Evolutionary conservation across 192 early-diverging fungal species (phyloP).

Genomic region (Paraglomus brasilianum): DNA sequence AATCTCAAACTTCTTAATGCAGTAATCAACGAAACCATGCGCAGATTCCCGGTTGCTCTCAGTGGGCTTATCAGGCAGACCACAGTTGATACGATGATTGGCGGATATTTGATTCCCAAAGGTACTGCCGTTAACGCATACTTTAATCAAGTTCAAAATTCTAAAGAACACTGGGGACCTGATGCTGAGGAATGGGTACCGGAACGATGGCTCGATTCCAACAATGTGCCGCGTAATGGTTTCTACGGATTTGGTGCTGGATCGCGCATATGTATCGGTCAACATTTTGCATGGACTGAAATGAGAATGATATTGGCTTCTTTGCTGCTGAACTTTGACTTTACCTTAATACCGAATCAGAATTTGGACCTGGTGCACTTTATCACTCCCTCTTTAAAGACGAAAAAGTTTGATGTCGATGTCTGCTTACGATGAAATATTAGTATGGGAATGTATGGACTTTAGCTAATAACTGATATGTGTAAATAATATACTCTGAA

Average conservation of each 20-base stretch:
- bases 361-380: slow-evolving; percentile 44
- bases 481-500: no score
- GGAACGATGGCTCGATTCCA: slow-evolving; percentile 49
- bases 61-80: slow-evolving; percentile 41
- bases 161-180: slow-evolving; percentile 45
- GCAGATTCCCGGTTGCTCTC: slow-evolving; percentile 42
- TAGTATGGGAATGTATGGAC: no score
- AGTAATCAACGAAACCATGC: slow-evolving; percentile 53
- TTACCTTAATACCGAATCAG: slow-evolving; percentile 40
- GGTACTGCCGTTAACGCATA: slow-evolving; percentile 28
- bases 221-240: not conserved
- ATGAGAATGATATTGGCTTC: slow-evolving; percentile 48
- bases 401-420: slow-evolving; percentile 32
- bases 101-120: slow-evolving; percentile 23
- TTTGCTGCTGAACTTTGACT: slow-evolving; percentile 45
- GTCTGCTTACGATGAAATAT: not conserved
- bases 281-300: slow-evolving; percentile 52
- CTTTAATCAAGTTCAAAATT: slow-evolving; percentile 30
- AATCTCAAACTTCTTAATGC: slow-evolving; percentile 52
- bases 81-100: not conserved
- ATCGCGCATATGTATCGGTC: slow-evolving; percentile 54
- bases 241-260: slow-evolving; percentile 51
- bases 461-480: no score
- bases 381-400: slow-evolving; percentile 41
- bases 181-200: slow-evolving; percentile 57